A percentile compares a stretch with the other conserved stretches of the same genome.
Evolutionary conservation across 2,329 filamentous ascomycete genomes (phyloP).

Genomic region (Huntiella savannae): DNA sequence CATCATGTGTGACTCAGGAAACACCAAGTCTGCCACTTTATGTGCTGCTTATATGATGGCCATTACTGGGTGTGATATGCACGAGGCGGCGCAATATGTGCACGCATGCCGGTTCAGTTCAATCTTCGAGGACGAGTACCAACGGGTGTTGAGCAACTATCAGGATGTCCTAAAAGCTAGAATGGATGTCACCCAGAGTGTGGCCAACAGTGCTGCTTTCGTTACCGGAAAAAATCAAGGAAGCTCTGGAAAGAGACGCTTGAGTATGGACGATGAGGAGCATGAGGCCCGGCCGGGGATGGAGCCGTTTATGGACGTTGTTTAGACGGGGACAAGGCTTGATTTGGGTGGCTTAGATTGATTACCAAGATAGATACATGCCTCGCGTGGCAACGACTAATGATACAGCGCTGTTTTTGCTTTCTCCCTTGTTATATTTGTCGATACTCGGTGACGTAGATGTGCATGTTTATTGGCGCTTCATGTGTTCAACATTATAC

Average conservation of each 20-base stretch:
- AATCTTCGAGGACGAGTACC: slow-evolving; percentile 48
- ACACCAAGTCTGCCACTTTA: slow-evolving; percentile 61
- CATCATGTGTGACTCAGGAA: slow-evolving; percentile 80
- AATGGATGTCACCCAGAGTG: neutral
- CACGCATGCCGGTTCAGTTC: slow-evolving; percentile 59
- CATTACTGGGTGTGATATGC: slow-evolving; percentile 43
- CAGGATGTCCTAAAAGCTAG: slow-evolving; percentile 35
- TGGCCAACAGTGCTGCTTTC: no score
- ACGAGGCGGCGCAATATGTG: slow-evolving; percentile 49
- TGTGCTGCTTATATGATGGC: slow-evolving; percentile 72
- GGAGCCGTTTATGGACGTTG: slow-evolving; percentile 5
- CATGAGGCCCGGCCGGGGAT: neutral
- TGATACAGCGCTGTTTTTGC: neutral
- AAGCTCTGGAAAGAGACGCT: neutral
- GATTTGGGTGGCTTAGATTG: neutral
- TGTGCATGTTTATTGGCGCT: no score
- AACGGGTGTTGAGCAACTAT: slow-evolving; percentile 30
- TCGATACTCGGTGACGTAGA: no score
- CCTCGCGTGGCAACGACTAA: neutral
- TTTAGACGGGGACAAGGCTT: neutral
- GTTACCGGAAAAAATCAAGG: neutral
- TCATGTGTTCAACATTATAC: no score
- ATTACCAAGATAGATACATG: no score
- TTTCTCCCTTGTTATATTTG: no score
- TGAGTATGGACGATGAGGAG: neutral